A percentile compares a stretch with the other conserved stretches of the same genome.
phyloP scores from a whole-genome alignment of 2,329 filamentous ascomycete genomes.

The Tetracladium maxilliforme region DNA sequence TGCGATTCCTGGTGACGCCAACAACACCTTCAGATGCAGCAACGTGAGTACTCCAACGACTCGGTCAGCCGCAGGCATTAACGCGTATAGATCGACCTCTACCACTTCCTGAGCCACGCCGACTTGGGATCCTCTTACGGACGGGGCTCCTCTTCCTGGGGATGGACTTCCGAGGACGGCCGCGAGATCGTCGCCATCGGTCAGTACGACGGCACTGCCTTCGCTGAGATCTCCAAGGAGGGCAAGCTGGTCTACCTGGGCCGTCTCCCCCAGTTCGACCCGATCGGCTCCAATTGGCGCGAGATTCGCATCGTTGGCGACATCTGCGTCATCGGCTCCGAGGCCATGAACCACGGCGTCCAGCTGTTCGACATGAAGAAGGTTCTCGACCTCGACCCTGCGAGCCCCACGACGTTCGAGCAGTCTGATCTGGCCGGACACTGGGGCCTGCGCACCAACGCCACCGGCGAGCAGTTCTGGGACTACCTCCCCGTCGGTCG shows the following conservation, averaged over 20 bases:
- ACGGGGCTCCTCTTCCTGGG: too few species aligned
- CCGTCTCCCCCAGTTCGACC: slow-evolving; percentile 29
- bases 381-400: slow-evolving; percentile 34
- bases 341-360: slow-evolving; percentile 35
- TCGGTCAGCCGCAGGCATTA: not conserved
- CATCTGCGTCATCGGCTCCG: slow-evolving; percentile 22
- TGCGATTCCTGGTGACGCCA: slow-evolving; percentile 26
- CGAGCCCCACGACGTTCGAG: slow-evolving; percentile 22
- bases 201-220: slow-evolving; percentile 32
- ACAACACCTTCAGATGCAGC: slow-evolving; percentile 31
- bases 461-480: slow-evolving; percentile 14
- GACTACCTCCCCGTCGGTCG: slow-evolving; percentile 26
- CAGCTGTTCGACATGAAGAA: slow-evolving; percentile 50
- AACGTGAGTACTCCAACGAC: slow-evolving; percentile 13
- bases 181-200: slow-evolving; percentile 33
- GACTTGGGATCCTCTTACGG: too few species aligned
- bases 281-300: slow-evolving; percentile 17
- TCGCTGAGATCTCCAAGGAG: slow-evolving; percentile 27
- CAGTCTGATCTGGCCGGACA: slow-evolving; percentile 22
- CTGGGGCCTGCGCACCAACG: slow-evolving; percentile 33
- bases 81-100: slow-evolving; percentile 28
- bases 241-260: slow-evolving; percentile 30
- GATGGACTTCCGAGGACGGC: slow-evolving; percentile 30
- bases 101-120: slow-evolving; percentile 38
- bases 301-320: slow-evolving; percentile 20